Evolutionary conservation across 805 yeast species (phyloP).

Genomic region (Debaryomyces tyrocola): DNA sequence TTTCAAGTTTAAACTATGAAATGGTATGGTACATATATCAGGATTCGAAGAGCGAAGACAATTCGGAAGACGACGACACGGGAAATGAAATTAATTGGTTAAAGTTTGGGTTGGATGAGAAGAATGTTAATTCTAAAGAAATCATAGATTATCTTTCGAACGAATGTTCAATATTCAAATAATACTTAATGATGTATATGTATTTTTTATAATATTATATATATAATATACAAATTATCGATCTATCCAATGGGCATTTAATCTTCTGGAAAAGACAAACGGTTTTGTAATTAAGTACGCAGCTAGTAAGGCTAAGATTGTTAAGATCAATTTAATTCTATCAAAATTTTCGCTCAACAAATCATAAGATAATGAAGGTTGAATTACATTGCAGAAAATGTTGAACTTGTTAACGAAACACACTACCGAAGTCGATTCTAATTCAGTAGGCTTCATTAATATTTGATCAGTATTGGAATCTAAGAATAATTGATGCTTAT

Average conservation of each 20-base stretch:
- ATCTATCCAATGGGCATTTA: slow-evolving; percentile 55
- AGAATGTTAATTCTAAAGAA: slow-evolving; percentile 9
- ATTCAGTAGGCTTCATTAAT: slow-evolving; percentile 49
- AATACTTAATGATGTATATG: background rate
- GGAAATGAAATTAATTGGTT: slow-evolving; percentile 23
- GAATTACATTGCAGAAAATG: slow-evolving; percentile 70
- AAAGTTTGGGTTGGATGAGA: slow-evolving; percentile 26
- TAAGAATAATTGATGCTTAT: slow-evolving; percentile 30
- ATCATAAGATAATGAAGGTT: slow-evolving; percentile 87
- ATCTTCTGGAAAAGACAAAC: slow-evolving; percentile 51
- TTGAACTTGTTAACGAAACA: slow-evolving; percentile 62
- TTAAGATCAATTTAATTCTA: slow-evolving; percentile 57
- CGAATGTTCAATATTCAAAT: slow-evolving; percentile 21
- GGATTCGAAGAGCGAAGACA: slow-evolving; percentile 13
- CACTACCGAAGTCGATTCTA: slow-evolving; percentile 80
- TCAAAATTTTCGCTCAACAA: slow-evolving; percentile 67
- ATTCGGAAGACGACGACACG: background rate
- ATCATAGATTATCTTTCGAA: slow-evolving; percentile 16
- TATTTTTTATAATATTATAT: slow-evolving; percentile 1
- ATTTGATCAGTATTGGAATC: slow-evolving; percentile 18
- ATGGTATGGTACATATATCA: slow-evolving; percentile 39
- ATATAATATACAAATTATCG: slow-evolving; percentile 1
- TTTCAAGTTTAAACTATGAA: slow-evolving; percentile 38
- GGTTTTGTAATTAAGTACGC: slow-evolving; percentile 55
- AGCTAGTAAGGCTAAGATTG: slow-evolving; percentile 53